Percentiles rank a stretch among this genome's conserved stretches.
Evolutionary conservation across 2,329 filamentous ascomycete genomes (phyloP).

Genomic region (Penicillium digitatum): DNA sequence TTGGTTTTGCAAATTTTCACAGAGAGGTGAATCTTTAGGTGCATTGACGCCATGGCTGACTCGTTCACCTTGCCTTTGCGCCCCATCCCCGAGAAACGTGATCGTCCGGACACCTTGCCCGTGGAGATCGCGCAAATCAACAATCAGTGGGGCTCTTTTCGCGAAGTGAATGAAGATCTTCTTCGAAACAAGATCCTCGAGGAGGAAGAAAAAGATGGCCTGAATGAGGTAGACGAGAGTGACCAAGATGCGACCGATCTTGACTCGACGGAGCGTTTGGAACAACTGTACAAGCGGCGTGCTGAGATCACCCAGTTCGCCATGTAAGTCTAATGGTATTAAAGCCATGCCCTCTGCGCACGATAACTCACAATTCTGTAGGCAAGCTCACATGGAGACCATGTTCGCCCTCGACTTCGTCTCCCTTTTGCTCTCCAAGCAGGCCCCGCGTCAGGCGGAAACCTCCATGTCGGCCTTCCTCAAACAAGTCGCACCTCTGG

Average conservation of each 20-base stretch:
- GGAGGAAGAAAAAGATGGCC: slow-evolving; percentile 47
- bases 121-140: slow-evolving; percentile 78
- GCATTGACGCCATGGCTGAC: slow-evolving; percentile 32
- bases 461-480: slow-evolving; percentile 66
- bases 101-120: slow-evolving; percentile 59
- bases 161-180: slow-evolving; percentile 69
- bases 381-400: slow-evolving; percentile 45
- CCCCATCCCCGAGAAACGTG: slow-evolving; percentile 46
- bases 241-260: slow-evolving; percentile 29
- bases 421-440: slow-evolving; percentile 77
- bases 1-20: neutral
- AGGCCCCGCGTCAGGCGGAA: slow-evolving; percentile 66
- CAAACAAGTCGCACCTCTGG: slow-evolving; percentile 67
- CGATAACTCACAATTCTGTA: slow-evolving; percentile 17
- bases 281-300: slow-evolving; percentile 43
- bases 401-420: slow-evolving; percentile 74
- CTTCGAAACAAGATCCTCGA: slow-evolving; percentile 64
- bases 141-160: slow-evolving; percentile 73
- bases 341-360: neutral
- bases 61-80: slow-evolving; percentile 58
- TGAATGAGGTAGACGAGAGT: slow-evolving; percentile 43
- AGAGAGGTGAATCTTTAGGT: neutral
- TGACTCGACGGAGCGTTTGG: slow-evolving; percentile 38
- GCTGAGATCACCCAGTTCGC: slow-evolving; percentile 46
- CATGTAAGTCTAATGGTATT: slow-evolving; percentile 29